Percentiles rank a stretch among this genome's conserved stretches.
Conservation (phyloP, 352 stramenopile genomes). For the Phytophthora lateralis region DNA sequence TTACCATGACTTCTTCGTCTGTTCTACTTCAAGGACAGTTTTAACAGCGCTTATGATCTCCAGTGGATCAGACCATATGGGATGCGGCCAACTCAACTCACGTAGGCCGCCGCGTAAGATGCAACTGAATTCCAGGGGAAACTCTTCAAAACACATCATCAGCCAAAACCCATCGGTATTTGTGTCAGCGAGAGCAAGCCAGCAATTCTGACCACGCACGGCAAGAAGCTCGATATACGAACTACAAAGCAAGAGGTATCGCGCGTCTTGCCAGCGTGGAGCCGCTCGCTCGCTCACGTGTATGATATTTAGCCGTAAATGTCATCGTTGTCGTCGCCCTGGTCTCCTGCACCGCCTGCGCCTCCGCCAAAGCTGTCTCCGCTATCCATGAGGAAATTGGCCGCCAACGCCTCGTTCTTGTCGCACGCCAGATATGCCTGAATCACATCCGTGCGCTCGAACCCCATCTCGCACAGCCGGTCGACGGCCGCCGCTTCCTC, state of each 20-base stretch:
- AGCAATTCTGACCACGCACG: constrained; percentile 18
- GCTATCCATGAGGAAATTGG: constrained; percentile 98
- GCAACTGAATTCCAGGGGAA: constrained; percentile 13
- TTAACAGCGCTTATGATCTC: constrained; percentile 1
- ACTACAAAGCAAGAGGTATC: constrained; percentile 35
- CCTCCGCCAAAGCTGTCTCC: constrained; percentile 61
- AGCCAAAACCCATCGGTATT: constrained; percentile 40
- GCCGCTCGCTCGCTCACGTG: constrained; percentile 28
- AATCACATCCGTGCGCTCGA: constrained; percentile 91
- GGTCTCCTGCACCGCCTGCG: constrained; percentile 44
- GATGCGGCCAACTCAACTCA: constrained; percentile 5
- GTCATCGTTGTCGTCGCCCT: constrained; percentile 83
- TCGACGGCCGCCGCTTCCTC: constrained; percentile 82
- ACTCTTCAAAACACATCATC: constrained; percentile 17
- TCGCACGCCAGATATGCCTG: constrained; percentile 99
- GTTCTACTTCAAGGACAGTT: constrained; percentile 24
- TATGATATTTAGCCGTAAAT: constrained; percentile 84
- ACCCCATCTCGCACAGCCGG: constrained; percentile 86
- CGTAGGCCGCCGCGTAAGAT: background rate
- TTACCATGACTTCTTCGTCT: constrained; percentile 17
- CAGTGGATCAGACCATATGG: constrained; percentile 17
- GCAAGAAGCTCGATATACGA: constrained; percentile 29
- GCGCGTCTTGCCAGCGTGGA: constrained; percentile 22
- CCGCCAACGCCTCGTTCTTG: constrained; percentile 99
- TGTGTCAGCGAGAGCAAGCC: constrained; percentile 25